A percentile compares a stretch with the other conserved stretches of the same genome.
These are phyloP conservation scores for Furcasterigmium sp. DNA, from an alignment of 2,329 filamentous ascomycete genomes.

Conservation along the genomic window DNA sequence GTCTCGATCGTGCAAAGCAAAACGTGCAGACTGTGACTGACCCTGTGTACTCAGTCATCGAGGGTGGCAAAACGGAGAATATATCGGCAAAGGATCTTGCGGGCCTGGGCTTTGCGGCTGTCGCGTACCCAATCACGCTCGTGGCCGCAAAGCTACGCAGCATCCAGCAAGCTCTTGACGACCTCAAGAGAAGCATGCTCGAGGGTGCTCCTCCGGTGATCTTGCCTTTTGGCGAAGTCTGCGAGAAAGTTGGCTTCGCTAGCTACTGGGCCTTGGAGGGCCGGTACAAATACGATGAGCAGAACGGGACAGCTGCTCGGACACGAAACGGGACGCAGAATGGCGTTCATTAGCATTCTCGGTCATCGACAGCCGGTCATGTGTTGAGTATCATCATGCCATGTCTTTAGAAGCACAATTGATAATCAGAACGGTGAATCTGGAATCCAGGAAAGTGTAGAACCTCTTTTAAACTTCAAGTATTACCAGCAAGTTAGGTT, in stretches of 20 bases:
- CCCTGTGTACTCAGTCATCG: constrained; percentile 14
- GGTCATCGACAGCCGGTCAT: background rate
- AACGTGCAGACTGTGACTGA: background rate
- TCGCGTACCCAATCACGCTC: constrained; percentile 37
- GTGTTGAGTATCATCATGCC: background rate
- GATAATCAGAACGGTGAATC: no score
- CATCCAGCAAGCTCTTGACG: constrained; percentile 28
- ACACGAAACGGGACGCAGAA: background rate
- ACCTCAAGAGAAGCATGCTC: constrained; percentile 33
- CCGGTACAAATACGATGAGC: background rate
- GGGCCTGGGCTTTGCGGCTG: constrained; percentile 30
- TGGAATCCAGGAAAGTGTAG: no score
- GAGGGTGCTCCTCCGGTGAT: constrained; percentile 35
- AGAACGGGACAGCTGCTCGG: background rate
- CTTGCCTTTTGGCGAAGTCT: constrained; percentile 35
- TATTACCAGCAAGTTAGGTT: no score
- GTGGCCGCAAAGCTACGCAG: constrained; percentile 36
- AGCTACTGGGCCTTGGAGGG: constrained; percentile 26
- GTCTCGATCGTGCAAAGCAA: background rate
- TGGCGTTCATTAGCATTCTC: background rate
- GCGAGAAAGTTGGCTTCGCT: constrained; percentile 37
- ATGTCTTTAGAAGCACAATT: no score
- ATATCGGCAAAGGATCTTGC: constrained; percentile 25
- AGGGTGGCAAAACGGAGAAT: constrained; percentile 28
- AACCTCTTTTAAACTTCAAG: no score